phyloP scores from a whole-genome alignment of 2,329 filamentous ascomycete species.

The Talaromyces sp. region DNA sequence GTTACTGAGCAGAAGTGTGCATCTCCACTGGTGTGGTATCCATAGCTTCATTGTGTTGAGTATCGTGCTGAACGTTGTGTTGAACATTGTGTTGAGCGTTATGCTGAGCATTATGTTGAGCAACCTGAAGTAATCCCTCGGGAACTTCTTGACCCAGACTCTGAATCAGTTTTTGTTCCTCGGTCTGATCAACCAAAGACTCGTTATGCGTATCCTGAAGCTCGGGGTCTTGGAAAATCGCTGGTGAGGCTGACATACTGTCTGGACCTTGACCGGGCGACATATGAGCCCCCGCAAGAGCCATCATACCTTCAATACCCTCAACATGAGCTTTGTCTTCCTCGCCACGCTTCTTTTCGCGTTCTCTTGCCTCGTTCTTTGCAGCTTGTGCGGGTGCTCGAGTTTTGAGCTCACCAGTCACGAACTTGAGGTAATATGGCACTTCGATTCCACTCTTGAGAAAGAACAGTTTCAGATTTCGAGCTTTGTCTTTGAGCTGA shows the following conservation, averaged over 20 bases:
- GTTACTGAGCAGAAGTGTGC: slow-evolving; percentile 25
- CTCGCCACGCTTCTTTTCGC: slow-evolving; percentile 44
- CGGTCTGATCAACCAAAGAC: slow-evolving; percentile 37
- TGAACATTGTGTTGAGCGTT: neutral
- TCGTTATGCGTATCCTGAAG: slow-evolving; percentile 21
- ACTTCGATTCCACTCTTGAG: slow-evolving; percentile 88
- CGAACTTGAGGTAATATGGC: slow-evolving; percentile 79
- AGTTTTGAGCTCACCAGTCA: slow-evolving; percentile 86
- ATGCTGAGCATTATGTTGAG: slow-evolving; percentile 23
- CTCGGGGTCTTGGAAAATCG: slow-evolving; percentile 32
- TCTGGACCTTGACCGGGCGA: slow-evolving; percentile 30
- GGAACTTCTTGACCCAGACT: slow-evolving; percentile 43
- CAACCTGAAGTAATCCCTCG: slow-evolving; percentile 34
- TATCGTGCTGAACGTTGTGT: neutral
- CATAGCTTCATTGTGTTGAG: slow-evolving; percentile 25
- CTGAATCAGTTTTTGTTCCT: slow-evolving; percentile 44
- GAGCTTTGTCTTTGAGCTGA: slow-evolving; percentile 86
- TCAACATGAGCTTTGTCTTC: slow-evolving; percentile 48
- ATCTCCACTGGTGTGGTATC: slow-evolving; percentile 31
- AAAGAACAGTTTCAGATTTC: slow-evolving; percentile 87
- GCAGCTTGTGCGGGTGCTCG: slow-evolving; percentile 63
- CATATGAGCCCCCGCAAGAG: slow-evolving; percentile 38
- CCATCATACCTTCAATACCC: slow-evolving; percentile 47
- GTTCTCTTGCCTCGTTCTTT: slow-evolving; percentile 48
- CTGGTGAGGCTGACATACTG: slow-evolving; percentile 38